Base-by-base conservation (phyloP, 2,329 filamentous ascomycete genomes). In the Ilyonectria mors-panacis region DNA sequence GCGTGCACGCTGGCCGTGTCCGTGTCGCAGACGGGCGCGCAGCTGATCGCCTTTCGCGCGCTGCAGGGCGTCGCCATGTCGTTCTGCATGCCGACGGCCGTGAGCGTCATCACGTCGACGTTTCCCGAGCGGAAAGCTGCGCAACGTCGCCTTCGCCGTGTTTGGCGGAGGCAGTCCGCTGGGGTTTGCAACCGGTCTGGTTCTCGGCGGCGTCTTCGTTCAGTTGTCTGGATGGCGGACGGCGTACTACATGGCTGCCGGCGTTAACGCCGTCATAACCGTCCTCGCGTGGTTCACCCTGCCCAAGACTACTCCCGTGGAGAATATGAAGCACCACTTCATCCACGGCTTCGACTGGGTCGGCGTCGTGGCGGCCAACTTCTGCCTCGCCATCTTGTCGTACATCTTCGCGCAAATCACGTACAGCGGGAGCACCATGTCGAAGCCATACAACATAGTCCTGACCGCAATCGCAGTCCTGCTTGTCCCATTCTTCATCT, bases 171-270 rank as follows among this genome's bases (percentile, higher is more conserved):
- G 81, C 2, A 80, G 82, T 44, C 82, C 85, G 0, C 65, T 87
- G 1, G 85, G 85, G 0, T 87, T 86, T 53, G 83, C 85, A 0
- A 65, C 86, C 0, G 86, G 86, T 0, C 70, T 88, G 2, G 83
- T 88, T 0, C 77, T 87, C 0, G 85, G 84, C 6, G 86, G 86
- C 19, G 75, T 88, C 6, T 82, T 88, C 59, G 80, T 82, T 0
- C 81, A 86, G 51, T 82, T 79, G 0, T 79, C 83, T 6, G 85
- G 84, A 3, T 87, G 85, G 85, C 75, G 85, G 6, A 83, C 81
- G 70, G 79, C 80, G 0, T 87, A 83, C 33, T 85, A 82, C 55
- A 73, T 83, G 60, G 76, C 76, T 69, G 80, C 77, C 4, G 74
- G 77, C 1, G 71, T 86, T 17, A 81, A 79, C 42, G 59, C 30